These are phyloP conservation scores for Linum lewisii DNA, from an alignment of 345 rosid genomes.

Conservation along the genomic window DNA sequence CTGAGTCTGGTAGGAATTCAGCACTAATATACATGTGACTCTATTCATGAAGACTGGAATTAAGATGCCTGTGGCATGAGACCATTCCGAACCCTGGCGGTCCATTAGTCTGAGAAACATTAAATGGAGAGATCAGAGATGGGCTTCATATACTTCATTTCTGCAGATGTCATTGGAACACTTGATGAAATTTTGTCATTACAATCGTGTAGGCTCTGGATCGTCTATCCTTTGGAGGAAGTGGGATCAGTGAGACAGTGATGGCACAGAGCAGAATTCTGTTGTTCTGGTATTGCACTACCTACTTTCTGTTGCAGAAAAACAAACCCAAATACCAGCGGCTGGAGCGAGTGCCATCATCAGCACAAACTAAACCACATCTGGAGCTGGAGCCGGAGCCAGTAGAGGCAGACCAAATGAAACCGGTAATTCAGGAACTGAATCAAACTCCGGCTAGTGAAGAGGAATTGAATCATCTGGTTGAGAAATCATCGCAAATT, in stretches of 20 bases:
- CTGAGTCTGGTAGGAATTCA: no score
- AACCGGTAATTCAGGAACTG: slow-evolving; percentile 26
- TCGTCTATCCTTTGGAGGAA: slow-evolving; percentile 66
- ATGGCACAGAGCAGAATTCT: slow-evolving; percentile 71
- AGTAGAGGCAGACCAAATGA: slow-evolving; percentile 24
- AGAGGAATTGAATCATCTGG: slow-evolving; percentile 13
- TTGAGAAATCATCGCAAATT: slow-evolving; percentile 17
- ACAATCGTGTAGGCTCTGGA: slow-evolving; percentile 58
- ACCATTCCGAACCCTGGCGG: no score
- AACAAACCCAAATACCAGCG: slow-evolving; percentile 79
- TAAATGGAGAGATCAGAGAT: no score
- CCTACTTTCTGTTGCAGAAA: slow-evolving; percentile 72
- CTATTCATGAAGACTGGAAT: no score
- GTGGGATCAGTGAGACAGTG: slow-evolving; percentile 53
- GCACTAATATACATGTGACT: no score
- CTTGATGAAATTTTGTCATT: neutral
- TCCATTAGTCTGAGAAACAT: no score
- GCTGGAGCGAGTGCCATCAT: slow-evolving; percentile 39
- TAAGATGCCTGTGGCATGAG: no score
- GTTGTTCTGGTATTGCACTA: slow-evolving; percentile 76
- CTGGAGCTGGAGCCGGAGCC: slow-evolving; percentile 41
- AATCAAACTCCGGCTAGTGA: slow-evolving; percentile 1
- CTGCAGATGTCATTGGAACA: neutral
- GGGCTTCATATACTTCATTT: no score
- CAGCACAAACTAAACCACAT: slow-evolving; percentile 24